Base-by-base conservation (phyloP, 257 asterid genomes). In the Scutellaria baicalensis region DNA sequence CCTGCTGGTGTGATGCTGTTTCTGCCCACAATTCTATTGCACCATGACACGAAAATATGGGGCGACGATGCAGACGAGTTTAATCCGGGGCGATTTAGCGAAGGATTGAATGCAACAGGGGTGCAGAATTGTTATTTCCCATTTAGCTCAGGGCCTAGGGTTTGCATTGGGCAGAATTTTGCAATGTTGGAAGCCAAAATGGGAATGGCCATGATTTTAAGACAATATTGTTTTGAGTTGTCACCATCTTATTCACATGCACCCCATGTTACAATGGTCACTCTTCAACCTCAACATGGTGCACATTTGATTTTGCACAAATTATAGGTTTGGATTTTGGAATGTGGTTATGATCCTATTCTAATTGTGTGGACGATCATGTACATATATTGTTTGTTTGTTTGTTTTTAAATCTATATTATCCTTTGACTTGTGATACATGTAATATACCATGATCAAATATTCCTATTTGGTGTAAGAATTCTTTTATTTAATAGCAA, bases 231-330 rank as follows among this genome's bases (percentile, higher is more conserved):
- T 1, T 79, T 87, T 0, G 84, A 84, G 62, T 66, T 83, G 17
- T 87, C 91, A 8, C 84, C 86, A 0, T 85, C 88, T 0, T 85
- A 85, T 61, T 56, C 84, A 0, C 94, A 87, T 58, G 94, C 89
- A 66, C 89, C 91, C 21, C 8, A 4, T 0, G 0, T 45, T 27
- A 27, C 33, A 0, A 21, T 62, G 0, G 6, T 70, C 0, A 69
- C 73, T 4, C 79, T 86, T 14, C 79, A 79, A 39, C 91, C 89
- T 14, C 88, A 83, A 42, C 74, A 72, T 5, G 91, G 89, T 0
- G 89, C 89, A 3, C 78, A 79, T 51, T 52, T 85, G 2, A 44
- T 77, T 23, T 21, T 83, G 33, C 33, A 27, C 33, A 27, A 27
- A 35, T 12, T 70, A 8, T 43, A 49, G 23, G 18, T 21, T 33